Percentiles rank a stretch among this genome's conserved stretches.
Conservation (phyloP, 2,329 filamentous ascomycete species). For the Fonsecaea multimorphosa region DNA sequence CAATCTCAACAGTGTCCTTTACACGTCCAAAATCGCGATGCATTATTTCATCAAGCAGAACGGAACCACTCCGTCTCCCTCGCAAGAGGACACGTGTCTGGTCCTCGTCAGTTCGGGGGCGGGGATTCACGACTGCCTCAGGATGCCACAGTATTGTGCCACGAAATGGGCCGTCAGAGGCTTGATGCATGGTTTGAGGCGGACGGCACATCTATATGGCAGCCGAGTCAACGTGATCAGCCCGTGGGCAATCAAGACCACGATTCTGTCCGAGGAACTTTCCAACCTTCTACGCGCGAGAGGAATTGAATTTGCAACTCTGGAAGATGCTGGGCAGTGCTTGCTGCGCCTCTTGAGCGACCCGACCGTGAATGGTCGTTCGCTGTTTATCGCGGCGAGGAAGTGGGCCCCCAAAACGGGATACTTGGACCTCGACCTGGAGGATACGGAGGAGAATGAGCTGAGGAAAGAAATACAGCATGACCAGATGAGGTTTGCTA, state of each 20-base stretch:
- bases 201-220: constrained; percentile 50
- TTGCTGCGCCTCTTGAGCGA: constrained; percentile 44
- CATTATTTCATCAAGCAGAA: constrained; percentile 53
- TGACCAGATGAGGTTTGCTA: not conserved
- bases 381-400: constrained; percentile 5
- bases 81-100: constrained; percentile 57
- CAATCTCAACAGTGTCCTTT: constrained; percentile 52
- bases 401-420: constrained; percentile 1
- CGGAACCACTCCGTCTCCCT: constrained; percentile 58
- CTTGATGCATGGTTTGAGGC: constrained; percentile 52
- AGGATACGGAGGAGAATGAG: not conserved
- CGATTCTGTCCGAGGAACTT: constrained; percentile 32
- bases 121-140: constrained; percentile 37
- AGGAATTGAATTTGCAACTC: constrained; percentile 35
- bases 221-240: constrained; percentile 58
- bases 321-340: constrained; percentile 31
- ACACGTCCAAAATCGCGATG: constrained; percentile 56
- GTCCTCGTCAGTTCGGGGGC: constrained; percentile 5
- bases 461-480: constrained; percentile 1
- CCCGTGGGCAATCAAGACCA: constrained; percentile 44
- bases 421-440: constrained; percentile 2
- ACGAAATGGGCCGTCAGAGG: constrained; percentile 55
- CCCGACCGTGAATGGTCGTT: constrained; percentile 44
- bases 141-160: constrained; percentile 50
- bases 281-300: constrained; percentile 29